These are phyloP conservation scores for Phaeomoniella chlamydospora DNA, from an alignment of 2,329 filamentous ascomycete species.

Conservation along the genomic window DNA sequence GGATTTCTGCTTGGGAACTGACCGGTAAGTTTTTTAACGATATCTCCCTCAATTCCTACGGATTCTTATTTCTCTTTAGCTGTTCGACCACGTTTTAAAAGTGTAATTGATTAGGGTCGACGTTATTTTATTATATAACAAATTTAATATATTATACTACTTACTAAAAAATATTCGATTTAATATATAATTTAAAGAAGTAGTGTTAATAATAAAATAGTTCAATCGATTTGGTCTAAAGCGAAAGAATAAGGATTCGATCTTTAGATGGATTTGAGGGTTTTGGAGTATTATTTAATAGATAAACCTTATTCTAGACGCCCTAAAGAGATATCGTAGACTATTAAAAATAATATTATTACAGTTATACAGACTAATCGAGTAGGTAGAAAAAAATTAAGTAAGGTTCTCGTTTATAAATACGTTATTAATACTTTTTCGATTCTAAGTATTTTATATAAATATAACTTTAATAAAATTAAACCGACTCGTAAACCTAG, in stretches of 20 bases:
- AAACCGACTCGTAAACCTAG: neutral
- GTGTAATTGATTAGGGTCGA: neutral
- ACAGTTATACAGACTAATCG: neutral
- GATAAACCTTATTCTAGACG: neutral
- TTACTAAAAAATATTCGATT: neutral
- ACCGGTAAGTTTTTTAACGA: too few relatives aligned
- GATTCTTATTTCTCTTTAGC: too few relatives aligned
- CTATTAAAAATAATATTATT: neutral
- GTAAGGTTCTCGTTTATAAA: neutral
- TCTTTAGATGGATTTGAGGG: neutral
- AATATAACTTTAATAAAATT: neutral
- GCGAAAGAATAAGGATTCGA: neutral
- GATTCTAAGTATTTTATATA: neutral
- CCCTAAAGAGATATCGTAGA: neutral
- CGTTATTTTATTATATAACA: neutral
- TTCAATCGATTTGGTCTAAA: neutral
- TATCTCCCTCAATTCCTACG: too few relatives aligned
- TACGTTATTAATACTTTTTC: neutral
- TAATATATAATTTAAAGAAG: neutral
- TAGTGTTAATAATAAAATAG: neutral
- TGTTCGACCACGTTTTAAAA: neutral
- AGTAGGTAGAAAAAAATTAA: slow-evolving; percentile 1
- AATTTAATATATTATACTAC: neutral
- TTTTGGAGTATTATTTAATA: neutral
- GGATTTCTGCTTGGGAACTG: too few relatives aligned